Evolutionary conservation across 2,329 filamentous ascomycete genomes (phyloP), one percentile per base, ranked within the genome.

Genomic region (Cadophora malorum): DNA sequence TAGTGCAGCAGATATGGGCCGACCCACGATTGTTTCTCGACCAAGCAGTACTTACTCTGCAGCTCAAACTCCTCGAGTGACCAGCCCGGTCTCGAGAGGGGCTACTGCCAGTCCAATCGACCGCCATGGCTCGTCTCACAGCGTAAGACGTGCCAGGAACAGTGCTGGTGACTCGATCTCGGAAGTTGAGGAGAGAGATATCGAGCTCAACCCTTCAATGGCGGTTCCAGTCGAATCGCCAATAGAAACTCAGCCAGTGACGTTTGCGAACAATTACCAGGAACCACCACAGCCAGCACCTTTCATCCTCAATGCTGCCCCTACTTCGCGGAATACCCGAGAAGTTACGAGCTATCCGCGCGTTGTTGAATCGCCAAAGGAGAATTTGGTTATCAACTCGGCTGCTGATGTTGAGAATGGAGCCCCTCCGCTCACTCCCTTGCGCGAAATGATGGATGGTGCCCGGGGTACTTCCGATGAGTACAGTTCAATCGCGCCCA

Each of bases 371-470:
- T 23, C 61, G 12, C 12, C 19, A 23, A n/a, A 19, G 16, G n/a
- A 19, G n/a, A 63, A n/a, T 16, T 25, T 28, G n/a, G 23, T 55
- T 16, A n/a, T 8, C 16, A 16, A 55, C 21, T 63, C 70, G 7
- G 31, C 66, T 23, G 58, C 38, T 19, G 66, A 31, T 16, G 53
- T 64, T 59, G 67, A 72, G 14, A 66, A 66, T 70, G 71, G 73
- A 28, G 75, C 67, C 31, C 76, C 77, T 65, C 72, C 75, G 9
- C 73, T 78, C 14, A 77, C 77, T 19, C 77, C 78, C 7, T 67
- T 78, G 14, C 74, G 74, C 21, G 78, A 79, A 66, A 71, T 78
- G 70, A 74, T 74, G 68, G 76, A 79, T 67, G 74, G 68, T 28
- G 73, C 73, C 31, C 71, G 65, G 21, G 75, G 76, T 33, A 74